Conservation (phyloP, 352 stramenopile species). For the Plasmopara halstedii region DNA sequence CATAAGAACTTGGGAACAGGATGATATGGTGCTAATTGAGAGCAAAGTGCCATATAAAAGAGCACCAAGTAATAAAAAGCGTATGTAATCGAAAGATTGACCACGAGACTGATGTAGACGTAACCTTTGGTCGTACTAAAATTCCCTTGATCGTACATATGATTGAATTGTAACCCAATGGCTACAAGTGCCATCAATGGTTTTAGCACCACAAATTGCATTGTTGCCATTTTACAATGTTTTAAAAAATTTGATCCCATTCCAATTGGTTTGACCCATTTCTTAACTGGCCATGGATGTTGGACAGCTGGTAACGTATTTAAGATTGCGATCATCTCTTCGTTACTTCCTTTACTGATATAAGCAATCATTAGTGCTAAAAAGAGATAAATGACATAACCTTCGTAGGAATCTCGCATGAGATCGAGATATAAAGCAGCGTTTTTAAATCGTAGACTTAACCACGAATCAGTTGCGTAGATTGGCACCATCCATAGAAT, state of each 20-base stretch:
- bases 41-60: constrained; percentile 93
- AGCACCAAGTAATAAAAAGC: constrained; percentile 96
- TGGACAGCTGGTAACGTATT: constrained; percentile 48
- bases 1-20: constrained; percentile 97
- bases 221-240: constrained; percentile 92
- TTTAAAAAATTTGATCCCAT: constrained; percentile 86
- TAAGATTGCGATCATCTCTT: constrained; percentile 58
- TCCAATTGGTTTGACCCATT: constrained; percentile 49
- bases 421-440: constrained; percentile 89
- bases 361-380: constrained; percentile 95
- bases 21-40: constrained; percentile 89
- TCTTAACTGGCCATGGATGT: constrained; percentile 71
- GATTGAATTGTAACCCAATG: constrained; percentile 81
- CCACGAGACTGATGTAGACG: constrained; percentile 89
- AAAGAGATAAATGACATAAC: constrained; percentile 98
- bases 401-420: constrained; percentile 96
- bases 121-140: constrained; percentile 80
- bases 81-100: constrained; percentile 95
- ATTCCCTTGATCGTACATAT: constrained; percentile 76
- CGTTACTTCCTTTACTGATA: constrained; percentile 87
- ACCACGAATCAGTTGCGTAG: constrained; percentile 95
- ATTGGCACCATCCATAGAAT: constrained; percentile 99
- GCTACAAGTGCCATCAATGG: constrained; percentile 85
- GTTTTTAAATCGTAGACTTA: constrained; percentile 94
- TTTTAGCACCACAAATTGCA: constrained; percentile 96